Evolutionary conservation across 176 grass and related monocot genomes (phyloP).

Genomic region (Melocanna baccifera): DNA sequence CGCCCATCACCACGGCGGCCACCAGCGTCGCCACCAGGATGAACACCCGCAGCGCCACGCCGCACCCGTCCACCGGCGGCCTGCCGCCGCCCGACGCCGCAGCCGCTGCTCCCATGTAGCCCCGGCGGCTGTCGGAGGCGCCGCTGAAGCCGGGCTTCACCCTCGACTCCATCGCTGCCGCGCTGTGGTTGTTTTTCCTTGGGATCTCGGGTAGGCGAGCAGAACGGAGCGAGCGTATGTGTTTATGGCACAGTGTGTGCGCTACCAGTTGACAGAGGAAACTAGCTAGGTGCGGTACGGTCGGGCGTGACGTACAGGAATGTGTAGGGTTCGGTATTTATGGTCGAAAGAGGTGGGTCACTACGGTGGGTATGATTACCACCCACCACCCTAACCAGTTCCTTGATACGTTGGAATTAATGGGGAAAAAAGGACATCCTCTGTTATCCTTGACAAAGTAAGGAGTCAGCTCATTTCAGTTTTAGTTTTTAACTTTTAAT

Average conservation of each 20-base stretch:
- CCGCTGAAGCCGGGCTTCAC: conserved; percentile 46
- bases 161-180: conserved; percentile 44
- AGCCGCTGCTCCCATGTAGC: not conserved
- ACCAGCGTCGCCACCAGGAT: conserved; percentile 47
- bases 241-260: not conserved
- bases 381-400: not conserved
- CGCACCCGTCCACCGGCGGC: conserved; percentile 24
- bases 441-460: too few species aligned
- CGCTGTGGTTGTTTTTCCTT: not conserved
- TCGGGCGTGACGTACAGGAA: not conserved
- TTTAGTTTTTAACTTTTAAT: too few species aligned
- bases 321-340: not conserved
- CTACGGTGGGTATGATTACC: not conserved
- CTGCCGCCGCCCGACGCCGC: not conserved
- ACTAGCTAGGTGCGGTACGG: not conserved
- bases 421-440: too few species aligned
- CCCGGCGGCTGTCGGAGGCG: conserved; percentile 23
- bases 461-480: too few species aligned
- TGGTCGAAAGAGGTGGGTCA: not conserved
- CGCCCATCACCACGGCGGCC: conserved; percentile 59
- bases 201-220: conserved; percentile 2
- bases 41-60: conserved; percentile 40
- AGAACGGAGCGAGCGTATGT: not conserved
- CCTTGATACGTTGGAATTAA: not conserved
- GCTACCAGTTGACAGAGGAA: not conserved